These are phyloP conservation scores for Coemansia asiatica DNA, from an alignment of 192 early-diverging fungal genomes.

Conservation along the genomic window DNA sequence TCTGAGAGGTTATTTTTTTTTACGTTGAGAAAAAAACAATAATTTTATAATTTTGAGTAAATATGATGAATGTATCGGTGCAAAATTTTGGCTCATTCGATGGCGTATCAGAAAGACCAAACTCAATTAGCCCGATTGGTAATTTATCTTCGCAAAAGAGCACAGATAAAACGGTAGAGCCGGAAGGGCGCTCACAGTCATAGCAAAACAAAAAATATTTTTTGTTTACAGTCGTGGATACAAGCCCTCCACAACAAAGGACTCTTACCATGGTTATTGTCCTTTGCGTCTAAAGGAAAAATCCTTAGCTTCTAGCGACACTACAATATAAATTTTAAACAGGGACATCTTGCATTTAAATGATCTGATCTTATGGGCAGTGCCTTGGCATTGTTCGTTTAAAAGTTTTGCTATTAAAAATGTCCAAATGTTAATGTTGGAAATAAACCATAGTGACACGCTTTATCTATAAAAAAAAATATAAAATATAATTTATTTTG, in stretches of 20 bases:
- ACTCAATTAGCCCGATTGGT: slow-evolving; percentile 26
- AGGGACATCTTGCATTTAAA: neutral
- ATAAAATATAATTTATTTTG: too few species aligned
- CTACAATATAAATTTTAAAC: neutral
- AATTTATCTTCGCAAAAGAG: slow-evolving; percentile 14
- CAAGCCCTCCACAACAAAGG: slow-evolving; percentile 17
- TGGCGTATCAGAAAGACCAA: slow-evolving; percentile 12
- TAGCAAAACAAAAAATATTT: neutral
- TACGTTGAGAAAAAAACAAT: too few species aligned
- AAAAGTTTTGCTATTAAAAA: too few species aligned
- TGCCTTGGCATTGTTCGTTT: slow-evolving; percentile 5
- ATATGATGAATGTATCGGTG: slow-evolving; percentile 20
- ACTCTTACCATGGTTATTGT: neutral
- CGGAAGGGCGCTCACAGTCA: slow-evolving; percentile 24
- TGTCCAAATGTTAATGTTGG: too few species aligned
- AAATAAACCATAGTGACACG: too few species aligned
- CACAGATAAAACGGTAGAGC: neutral
- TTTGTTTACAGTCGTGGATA: slow-evolving; percentile 11
- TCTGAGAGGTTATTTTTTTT: slow-evolving; percentile 15
- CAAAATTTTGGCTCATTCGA: slow-evolving; percentile 26
- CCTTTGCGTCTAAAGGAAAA: neutral
- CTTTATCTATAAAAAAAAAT: too few species aligned
- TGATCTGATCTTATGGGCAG: slow-evolving; percentile 5
- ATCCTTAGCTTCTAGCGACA: neutral
- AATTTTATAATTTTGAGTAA: too few species aligned